Base-by-base conservation (phyloP, 1,284 basidiomycete species). In the Sporisorium reilianum region DNA sequence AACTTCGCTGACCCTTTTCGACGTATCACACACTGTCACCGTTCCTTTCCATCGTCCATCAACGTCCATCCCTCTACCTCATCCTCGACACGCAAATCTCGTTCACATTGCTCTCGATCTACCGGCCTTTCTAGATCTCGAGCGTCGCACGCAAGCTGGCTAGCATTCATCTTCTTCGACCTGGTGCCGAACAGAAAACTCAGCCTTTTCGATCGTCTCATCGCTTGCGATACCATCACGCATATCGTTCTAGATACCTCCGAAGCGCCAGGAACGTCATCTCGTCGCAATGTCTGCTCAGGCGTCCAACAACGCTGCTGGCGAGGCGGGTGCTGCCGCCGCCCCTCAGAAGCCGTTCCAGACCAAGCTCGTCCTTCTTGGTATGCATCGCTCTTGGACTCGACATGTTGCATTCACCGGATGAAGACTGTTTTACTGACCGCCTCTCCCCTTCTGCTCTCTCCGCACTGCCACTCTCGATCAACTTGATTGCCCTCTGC, bases 341-440 rank as follows among this genome's bases (percentile, higher is more conserved):
- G 59, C 76, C 9, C 65, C 80, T 26, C 77, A 79, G 48, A 79
- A 79, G 53, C 82, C 82, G n/a, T 82, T 81, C 54, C 83, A 84
- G 74, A 82, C 82, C 36, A 84, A 84, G 65, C 81, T 84, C 20
- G 83, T 84, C 14, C 70, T 84, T 20, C 78, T 84, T 9, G 82
- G 38, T 41, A 41, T 20, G 38, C 38, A 41, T 41, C 20, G 38
- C n/a, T 20, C n/a, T n/a, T 14, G n/a, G 9, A 9, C 18, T 20
- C 38, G 38, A 6, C 1, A 41, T 3, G 7, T 20, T 14, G 7
- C 1, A 20, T 20, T 1, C 14, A 41, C 20, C 9, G 18, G n/a
- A 41, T 9, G 38, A 41, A 18, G 8, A n/a, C 7, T 41, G 6
- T 16, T 4, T n/a, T 41, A 20, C 38, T 41, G n/a, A 41, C 38